Evolutionary conservation across 2,329 filamentous ascomycete genomes (phyloP), one percentile per base, ranked within the genome.

Genomic region (Exophiala bonariae): DNA sequence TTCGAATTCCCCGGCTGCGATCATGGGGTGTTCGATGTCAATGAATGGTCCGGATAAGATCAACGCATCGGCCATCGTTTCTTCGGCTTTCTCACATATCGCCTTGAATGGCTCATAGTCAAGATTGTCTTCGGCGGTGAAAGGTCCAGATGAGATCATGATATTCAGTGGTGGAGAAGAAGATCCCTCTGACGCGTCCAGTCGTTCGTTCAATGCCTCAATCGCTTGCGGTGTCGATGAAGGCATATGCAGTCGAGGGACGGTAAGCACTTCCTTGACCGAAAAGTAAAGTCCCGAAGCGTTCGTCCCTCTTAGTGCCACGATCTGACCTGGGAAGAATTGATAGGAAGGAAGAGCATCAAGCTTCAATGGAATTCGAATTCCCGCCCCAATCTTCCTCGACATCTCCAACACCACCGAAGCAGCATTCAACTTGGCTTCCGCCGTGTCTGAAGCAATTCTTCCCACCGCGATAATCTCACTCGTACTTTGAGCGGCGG

Each of bases 321-420:
- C 89, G 42, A 97, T 89, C 64, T 97, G 91, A 4, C 93, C 93
- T 0, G 92, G 93, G 64, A 97, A 97, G 72, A 97, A 89, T 63
- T 89, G 86, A 69, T 86, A 93, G 2, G 69, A 79, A 55, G 76
- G 71, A 1, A 95, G 66, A 2, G 78, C 78, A 50, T 86, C 80
- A 47, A 96, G 73, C 55, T 89, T 88, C 14, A 99, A 69, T 3
- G 89, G 87, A 22, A 96, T 81, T 48, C 93, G 81, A 47, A 88
- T 73, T 3, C 91, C 93, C 55, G 86, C 88, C 28, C 93, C 93
- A 59, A 83, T 88, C 22, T 88, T 79, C 57, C 92, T 78, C 18
- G 90, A 95, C 16, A 86, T 92, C 69, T 99, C 93, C 1, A 99
- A 77, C 3, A 96, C 85, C 14, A 97, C 71, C 2, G 89, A 95